Conservation (phyloP, 169 alveolate species). For the Miamiensis avidus region DNA sequence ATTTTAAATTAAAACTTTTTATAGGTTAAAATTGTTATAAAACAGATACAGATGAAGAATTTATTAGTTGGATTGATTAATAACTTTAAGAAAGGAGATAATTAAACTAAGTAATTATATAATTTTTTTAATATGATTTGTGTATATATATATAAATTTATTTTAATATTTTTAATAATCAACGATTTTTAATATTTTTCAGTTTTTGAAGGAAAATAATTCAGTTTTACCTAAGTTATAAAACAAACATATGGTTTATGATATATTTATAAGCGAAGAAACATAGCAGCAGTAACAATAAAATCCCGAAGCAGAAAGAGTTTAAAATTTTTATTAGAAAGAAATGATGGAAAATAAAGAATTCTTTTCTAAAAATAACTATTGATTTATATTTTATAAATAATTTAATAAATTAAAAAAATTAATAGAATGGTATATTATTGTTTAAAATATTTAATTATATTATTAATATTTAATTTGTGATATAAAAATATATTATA, state of each 20-base stretch:
- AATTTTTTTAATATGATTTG: not conserved
- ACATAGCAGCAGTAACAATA: not conserved
- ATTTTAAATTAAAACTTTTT: not conserved
- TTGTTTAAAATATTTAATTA: no score
- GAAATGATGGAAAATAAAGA: not conserved
- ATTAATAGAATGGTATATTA: no score
- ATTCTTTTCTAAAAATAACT: no score
- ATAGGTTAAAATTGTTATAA: constrained; percentile 23
- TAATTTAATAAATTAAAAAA: no score
- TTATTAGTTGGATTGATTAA: constrained; percentile 4
- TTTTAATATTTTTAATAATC: not conserved
- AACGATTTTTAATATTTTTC: not conserved
- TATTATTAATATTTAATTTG: no score
- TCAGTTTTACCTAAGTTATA: constrained; percentile 25
- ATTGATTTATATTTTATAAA: no score
- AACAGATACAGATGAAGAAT: constrained; percentile 20
- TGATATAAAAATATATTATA: no score
- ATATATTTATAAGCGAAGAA: constrained; percentile 8
- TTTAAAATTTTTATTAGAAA: no score
- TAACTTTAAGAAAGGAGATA: constrained; percentile 13
- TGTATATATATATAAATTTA: not conserved
- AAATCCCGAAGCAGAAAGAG: not conserved
- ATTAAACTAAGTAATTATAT: constrained; percentile 9
- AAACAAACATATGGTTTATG: constrained; percentile 27
- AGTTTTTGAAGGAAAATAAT: constrained; percentile 20